Evolutionary conservation across 306 rosid genomes (phyloP).

Genomic region (Fragaria ananassa): DNA sequence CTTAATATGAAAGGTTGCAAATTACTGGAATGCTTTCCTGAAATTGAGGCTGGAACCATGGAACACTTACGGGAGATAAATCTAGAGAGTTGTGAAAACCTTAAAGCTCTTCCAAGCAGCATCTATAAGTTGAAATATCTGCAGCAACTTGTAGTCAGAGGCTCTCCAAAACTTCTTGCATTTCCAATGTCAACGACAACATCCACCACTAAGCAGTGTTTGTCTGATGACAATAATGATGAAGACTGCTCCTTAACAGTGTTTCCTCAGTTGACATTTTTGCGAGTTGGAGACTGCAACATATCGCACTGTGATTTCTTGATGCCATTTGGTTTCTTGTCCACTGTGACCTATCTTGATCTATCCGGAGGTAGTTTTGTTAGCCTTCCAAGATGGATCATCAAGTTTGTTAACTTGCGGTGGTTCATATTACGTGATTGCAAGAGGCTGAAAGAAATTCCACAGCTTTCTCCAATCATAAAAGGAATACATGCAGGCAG

Average conservation of each 20-base stretch:
- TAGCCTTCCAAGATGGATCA: background rate
- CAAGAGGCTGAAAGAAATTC: constrained; percentile 1
- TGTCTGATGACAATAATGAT: background rate
- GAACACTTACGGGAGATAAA: background rate
- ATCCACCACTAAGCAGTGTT: background rate
- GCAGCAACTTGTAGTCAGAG: background rate
- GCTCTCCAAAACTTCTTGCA: background rate
- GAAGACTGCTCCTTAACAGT: background rate
- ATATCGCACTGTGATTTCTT: background rate
- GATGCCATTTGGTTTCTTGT: background rate
- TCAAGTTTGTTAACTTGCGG: background rate
- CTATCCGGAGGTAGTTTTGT: constrained; percentile 6
- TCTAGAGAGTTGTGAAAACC: background rate
- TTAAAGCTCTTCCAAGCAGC: background rate
- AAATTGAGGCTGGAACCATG: constrained; percentile 13
- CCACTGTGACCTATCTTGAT: constrained; percentile 5
- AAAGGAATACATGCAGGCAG: background rate
- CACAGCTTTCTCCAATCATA: background rate
- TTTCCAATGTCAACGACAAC: background rate
- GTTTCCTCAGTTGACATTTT: background rate
- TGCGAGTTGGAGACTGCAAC: background rate
- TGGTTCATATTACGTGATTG: background rate
- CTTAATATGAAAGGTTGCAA: constrained; percentile 12
- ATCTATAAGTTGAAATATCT: constrained; percentile 8
- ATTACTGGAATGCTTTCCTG: constrained; percentile 11